A percentile compares a stretch with the other conserved stretches of the same genome.
Conservation (phyloP, 139 green algal genomes). For the Ettlia oleoabundans region DNA sequence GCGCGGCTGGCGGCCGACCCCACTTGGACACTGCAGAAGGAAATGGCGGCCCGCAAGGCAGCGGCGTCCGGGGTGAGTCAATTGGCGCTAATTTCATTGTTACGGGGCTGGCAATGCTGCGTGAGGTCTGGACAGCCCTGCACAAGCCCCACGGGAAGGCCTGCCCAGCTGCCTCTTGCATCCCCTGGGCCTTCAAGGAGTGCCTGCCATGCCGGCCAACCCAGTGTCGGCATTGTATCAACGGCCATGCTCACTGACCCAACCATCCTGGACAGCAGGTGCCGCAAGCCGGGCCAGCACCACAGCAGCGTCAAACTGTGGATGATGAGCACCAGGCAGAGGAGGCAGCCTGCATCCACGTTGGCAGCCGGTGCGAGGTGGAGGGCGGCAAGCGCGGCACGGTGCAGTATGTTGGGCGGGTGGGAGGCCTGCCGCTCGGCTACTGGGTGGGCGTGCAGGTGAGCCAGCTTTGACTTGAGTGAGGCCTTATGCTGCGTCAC, state of each 20-base stretch:
- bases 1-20: constrained; percentile 83
- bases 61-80: constrained; percentile 16
- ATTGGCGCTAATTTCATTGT: too few species aligned
- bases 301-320: not conserved
- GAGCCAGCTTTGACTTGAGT: not conserved
- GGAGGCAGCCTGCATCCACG: constrained; percentile 56
- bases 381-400: constrained; percentile 88
- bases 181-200: too few species aligned
- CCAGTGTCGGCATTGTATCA: too few species aligned
- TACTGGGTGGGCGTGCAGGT: constrained; percentile 92
- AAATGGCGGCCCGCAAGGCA: constrained; percentile 72
- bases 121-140: too few species aligned
- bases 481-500: not conserved
- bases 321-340: constrained; percentile 53
- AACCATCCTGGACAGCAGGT: constrained; percentile 2
- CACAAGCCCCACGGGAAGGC: too few species aligned
- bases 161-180: too few species aligned
- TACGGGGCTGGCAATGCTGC: too few species aligned
- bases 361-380: constrained; percentile 87
- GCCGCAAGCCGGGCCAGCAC: constrained; percentile 39
- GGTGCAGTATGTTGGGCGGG: constrained; percentile 65
- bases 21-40: constrained; percentile 89
- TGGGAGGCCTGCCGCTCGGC: constrained; percentile 42
- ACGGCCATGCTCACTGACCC: not conserved
- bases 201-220: too few species aligned